Base-by-base conservation (phyloP, 805 yeast species). In the Cyberlindnera maritima region DNA sequence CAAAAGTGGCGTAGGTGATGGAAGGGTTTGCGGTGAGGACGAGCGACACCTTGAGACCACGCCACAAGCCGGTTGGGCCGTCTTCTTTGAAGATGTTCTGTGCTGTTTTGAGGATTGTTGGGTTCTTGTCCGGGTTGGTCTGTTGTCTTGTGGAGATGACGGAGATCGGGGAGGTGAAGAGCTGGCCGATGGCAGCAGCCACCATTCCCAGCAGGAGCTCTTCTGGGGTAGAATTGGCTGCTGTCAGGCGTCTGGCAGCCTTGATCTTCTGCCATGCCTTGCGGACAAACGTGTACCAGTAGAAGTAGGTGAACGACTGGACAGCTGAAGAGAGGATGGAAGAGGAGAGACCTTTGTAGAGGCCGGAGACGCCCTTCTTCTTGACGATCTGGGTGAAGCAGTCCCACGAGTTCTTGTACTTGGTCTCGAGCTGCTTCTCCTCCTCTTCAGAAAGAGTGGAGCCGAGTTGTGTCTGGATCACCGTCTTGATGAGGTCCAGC, bases 21-120 rank as follows among this genome's bases (percentile, higher is more conserved):
- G 94, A 82, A 3, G 96, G 96, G 66, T 88, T 88, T 41, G 84
- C 70, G 17, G 92, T 88, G 42, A 88, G 74, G 11, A 88, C 85
- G 58, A 88, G 65, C 8, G 88, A 80, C 8, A 89, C 96, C 63
- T 88, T 84, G 47, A 88, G 74, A 0, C 96, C 96, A 54, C 81
- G 76, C 96, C 96, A 88, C 49, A 87, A 77, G 0, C 92, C 92
- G 18, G 75, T 64, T 32, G 81, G 53, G 4, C 94, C 92, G 55
- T 85, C 87, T 23, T 80, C 80, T 18, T 69, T 67, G 32, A 79
- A 63, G 41, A 87, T 80, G 42, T 80, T 78, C 48, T 73, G 54
- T 11, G 77, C 75, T 7, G 78, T 66, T 15, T 61, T 62, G 3
- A 68, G 38, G n/a, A 80, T 68, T 6, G 67, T 63, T 43, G 53